A percentile compares a stretch with the other conserved stretches of the same genome.
phyloP scores from a whole-genome alignment of 2,329 filamentous ascomycete genomes.

The Cordyceps tenuipes region DNA sequence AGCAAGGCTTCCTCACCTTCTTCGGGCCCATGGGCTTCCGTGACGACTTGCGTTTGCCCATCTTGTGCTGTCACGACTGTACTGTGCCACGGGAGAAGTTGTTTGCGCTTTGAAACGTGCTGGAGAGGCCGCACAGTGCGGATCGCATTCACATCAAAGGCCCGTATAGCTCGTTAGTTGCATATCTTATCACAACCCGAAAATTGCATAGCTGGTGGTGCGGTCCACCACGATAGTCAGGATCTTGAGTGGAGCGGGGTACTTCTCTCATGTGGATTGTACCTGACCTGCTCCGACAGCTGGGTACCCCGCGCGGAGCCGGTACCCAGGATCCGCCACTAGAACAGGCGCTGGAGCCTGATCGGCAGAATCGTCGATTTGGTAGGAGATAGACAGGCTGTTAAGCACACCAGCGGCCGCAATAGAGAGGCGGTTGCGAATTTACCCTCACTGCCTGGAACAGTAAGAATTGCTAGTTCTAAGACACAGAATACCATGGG shows the following conservation, averaged over 20 bases:
- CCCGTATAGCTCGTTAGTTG: not conserved
- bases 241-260: not conserved
- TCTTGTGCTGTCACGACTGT: slow-evolving; percentile 17
- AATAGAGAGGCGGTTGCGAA: not conserved
- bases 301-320: slow-evolving; percentile 4
- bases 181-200: slow-evolving; percentile 7
- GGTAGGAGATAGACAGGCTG: not conserved
- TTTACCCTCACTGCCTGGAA: not conserved
- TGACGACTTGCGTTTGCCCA: slow-evolving; percentile 92
- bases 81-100: not conserved
- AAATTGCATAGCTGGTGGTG: not conserved
- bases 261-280: not conserved
- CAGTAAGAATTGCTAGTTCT: not conserved
- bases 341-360: not conserved
- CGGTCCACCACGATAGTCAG: not conserved
- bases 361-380: not conserved
- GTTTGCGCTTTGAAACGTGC: not conserved
- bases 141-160: not conserved
- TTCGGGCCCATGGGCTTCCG: slow-evolving; percentile 73
- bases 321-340: not conserved
- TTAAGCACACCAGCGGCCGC: not conserved
- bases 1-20: slow-evolving; percentile 39
- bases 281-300: slow-evolving; percentile 1
- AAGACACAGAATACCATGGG: not conserved
- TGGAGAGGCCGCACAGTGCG: not conserved